Evolutionary conservation across 2,329 filamentous ascomycete genomes (phyloP), one percentile per base, ranked within the genome.

Genomic region (Aspergillus japonicus): DNA sequence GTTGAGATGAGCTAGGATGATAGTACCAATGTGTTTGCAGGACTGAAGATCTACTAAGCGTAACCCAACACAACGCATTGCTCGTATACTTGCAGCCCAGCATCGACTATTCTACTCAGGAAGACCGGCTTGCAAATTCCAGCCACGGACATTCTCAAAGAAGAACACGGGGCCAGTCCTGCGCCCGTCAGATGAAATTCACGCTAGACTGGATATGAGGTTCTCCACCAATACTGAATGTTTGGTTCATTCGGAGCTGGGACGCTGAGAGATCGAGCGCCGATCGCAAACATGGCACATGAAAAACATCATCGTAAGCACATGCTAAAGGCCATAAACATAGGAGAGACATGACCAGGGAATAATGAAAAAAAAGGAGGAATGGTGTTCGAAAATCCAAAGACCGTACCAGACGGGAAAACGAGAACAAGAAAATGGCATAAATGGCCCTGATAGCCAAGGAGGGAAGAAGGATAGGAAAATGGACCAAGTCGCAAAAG

Each of bases 201-300:
- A 44, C 29, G 24, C 56, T 26, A 33, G 57, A 29, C 57, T 48
- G 16, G 14, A 50, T 55, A 56, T 48, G 62, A 65, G 73, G 75
- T 60, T 74, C 75, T 65, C 85, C 80, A 56, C 82, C 74, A 12
- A 80, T 73, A 2, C 80, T 82, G 75, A 82, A 82, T 19, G 14
- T 44, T 16, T 44, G 1, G 39, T 47, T 48, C 53, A 47, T 55
- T 55, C 42, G 26, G 24, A 44, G 53, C 31, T 21, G 53, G 14
- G 39, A 10, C 42, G 19, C 21, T 31, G 47, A 5, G 47, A 21
- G 31, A 55, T 12, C 21, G 55, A 47, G 29, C n/a, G 12, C 64
- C 47, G 54, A n/a, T 51, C 57, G 51, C 44, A 63, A 66, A 68
- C 67, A 68, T 73, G 63, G 64, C 64, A 63, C 65, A 65, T 72